A percentile compares a stretch with the other conserved stretches of the same genome.
Conservation (phyloP, 768 basidiomycete species). For the Cystoderma amianthinum region DNA sequence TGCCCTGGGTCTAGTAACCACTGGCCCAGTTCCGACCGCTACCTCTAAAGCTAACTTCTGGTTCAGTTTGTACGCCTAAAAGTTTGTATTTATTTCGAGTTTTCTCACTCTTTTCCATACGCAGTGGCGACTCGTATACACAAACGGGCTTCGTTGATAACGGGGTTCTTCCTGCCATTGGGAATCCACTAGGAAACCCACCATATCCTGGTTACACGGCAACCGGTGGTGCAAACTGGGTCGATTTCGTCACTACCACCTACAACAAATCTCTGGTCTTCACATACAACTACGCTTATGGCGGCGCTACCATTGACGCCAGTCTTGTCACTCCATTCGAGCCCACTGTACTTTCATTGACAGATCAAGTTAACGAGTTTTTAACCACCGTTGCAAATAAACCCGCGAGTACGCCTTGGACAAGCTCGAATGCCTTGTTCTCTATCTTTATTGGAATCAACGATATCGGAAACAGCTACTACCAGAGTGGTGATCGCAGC, state of each 20-base stretch:
- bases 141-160: slow-evolving; percentile 43
- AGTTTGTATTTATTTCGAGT: background rate
- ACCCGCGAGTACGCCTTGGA: slow-evolving; percentile 49
- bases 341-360: slow-evolving; percentile 44
- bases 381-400: slow-evolving; percentile 36
- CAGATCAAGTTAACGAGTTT: slow-evolving; percentile 61
- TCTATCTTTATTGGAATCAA: slow-evolving; percentile 71
- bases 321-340: slow-evolving; percentile 46
- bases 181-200: slow-evolving; percentile 49
- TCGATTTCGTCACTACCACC: slow-evolving; percentile 42
- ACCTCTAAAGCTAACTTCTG: slow-evolving; percentile 30
- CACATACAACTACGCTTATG: slow-evolving; percentile 62
- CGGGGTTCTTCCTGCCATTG: slow-evolving; percentile 30
- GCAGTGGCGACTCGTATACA: slow-evolving; percentile 53
- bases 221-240: slow-evolving; percentile 54
- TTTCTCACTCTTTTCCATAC: too few species aligned
- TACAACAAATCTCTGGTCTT: slow-evolving; percentile 48
- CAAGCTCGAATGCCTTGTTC: slow-evolving; percentile 49
- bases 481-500: slow-evolving; percentile 33
- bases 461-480: slow-evolving; percentile 55
- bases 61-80: slow-evolving; percentile 59
- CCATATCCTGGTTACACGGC: slow-evolving; percentile 48
- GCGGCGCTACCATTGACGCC: slow-evolving; percentile 59
- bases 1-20: too few species aligned
- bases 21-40: slow-evolving; percentile 2